These are phyloP conservation scores for Kwoniella sp. DNA, from an alignment of 768 basidiomycete species.

Conservation along the genomic window DNA sequence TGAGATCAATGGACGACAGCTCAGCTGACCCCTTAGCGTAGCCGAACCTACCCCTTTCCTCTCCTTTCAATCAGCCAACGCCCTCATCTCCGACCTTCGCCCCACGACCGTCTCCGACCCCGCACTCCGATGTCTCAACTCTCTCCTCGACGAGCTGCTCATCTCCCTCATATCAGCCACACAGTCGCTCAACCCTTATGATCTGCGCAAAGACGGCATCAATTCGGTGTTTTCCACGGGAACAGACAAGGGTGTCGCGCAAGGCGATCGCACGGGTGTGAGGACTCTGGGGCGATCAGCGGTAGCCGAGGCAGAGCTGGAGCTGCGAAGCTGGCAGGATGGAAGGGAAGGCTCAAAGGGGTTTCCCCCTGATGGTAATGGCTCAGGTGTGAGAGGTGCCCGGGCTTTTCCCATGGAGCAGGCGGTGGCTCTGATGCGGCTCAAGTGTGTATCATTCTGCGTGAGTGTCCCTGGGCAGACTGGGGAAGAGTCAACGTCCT, in stretches of 20 bases:
- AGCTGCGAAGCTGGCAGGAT: slow-evolving; percentile 84
- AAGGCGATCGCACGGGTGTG: slow-evolving; percentile 29
- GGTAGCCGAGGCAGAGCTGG: slow-evolving; percentile 85
- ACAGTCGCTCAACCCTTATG: slow-evolving; percentile 38
- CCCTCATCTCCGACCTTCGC: slow-evolving; percentile 85
- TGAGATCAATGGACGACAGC: too few species aligned
- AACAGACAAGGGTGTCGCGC: slow-evolving; percentile 9
- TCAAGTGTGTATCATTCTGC: slow-evolving; percentile 55
- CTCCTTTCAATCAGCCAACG: slow-evolving; percentile 76
- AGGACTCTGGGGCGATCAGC: slow-evolving; percentile 79
- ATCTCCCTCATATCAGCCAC: slow-evolving; percentile 24
- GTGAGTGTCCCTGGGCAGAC: slow-evolving; percentile 55
- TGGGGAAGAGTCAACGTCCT: slow-evolving; percentile 50
- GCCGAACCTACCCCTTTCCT: slow-evolving; percentile 63
- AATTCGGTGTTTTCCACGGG: slow-evolving; percentile 39
- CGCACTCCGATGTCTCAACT: slow-evolving; percentile 58
- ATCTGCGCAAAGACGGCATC: slow-evolving; percentile 38
- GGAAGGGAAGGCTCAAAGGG: slow-evolving; percentile 45
- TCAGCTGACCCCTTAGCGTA: neutral
- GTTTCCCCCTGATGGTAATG: slow-evolving; percentile 28
- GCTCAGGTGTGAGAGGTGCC: slow-evolving; percentile 21
- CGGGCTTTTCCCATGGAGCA: slow-evolving; percentile 40
- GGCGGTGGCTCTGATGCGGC: slow-evolving; percentile 59
- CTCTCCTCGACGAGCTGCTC: slow-evolving; percentile 47
- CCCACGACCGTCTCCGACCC: slow-evolving; percentile 79